Base-by-base conservation (phyloP, 2,329 filamentous ascomycete genomes). In the Aspergillus tubingensis region DNA sequence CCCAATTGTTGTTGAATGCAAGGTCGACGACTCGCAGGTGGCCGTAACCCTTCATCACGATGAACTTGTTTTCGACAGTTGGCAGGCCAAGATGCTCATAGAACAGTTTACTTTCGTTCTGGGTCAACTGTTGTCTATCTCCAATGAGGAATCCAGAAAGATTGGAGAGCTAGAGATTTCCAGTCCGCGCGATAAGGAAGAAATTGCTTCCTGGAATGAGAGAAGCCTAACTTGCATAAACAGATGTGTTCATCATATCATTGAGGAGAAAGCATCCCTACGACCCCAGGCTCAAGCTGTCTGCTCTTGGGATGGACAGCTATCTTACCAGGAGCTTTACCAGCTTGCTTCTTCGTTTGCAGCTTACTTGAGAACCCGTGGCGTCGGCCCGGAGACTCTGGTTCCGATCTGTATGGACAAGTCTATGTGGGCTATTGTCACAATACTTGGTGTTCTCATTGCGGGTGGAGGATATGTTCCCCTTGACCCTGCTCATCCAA, bases 1-100 rank as follows among this genome's bases (percentile, higher is more conserved):
- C 68, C 82, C 86, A 1, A 81, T 90, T 32, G 88, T 89, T 79
- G 75, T 89, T 19, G 86, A 88, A 44, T 89, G 86, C 70, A 86
- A 83, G 3, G 75, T 88, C 5, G 68, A 65, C 0, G 82, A 85
- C 38, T 77, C 81, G 2, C 77, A 80, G 1, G 84, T 89, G 68
- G 72, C 83, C 15, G 77, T 87, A 58, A 87, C 86, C 77, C 86
- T 86, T 0, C 87, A 86, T 66, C 88, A 88, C 66, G 86, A 90
- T 67, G 86, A 85, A 21, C 82, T 83, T n/a, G 81, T 83, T 0
- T 82, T 89, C 17, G 77, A 77, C 17, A 78, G 76, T 32, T 73
- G 76, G 23, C 79, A 82, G 17, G 84, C 88, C 75, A 76, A 86
- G 66, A 77, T 79, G 32, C 81, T 86, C 5, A 73, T 88, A 10